Conservation (phyloP, 768 basidiomycete genomes). For the Hygrocybe punicea region DNA sequence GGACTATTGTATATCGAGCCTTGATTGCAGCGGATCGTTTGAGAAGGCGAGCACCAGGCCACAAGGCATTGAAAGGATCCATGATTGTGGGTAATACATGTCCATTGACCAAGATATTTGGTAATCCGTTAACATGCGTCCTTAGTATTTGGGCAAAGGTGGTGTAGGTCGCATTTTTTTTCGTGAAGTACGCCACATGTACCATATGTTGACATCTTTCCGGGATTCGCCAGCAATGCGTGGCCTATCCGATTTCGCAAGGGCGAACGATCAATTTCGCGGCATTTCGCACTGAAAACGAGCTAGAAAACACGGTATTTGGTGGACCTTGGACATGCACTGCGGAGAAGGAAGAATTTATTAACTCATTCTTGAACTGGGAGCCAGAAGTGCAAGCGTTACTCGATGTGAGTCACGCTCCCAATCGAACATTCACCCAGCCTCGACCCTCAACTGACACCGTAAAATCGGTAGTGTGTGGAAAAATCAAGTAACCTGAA, state of each 20-base stretch:
- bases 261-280: slow-evolving; percentile 62
- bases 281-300: slow-evolving; percentile 49
- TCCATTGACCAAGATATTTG: background rate
- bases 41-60: slow-evolving; percentile 41
- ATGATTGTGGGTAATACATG: slow-evolving; percentile 40
- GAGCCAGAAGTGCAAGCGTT: slow-evolving; percentile 59
- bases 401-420: slow-evolving; percentile 42
- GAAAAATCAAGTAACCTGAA: slow-evolving; percentile 47
- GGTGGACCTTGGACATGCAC: slow-evolving; percentile 52
- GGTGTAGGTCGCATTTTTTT: too few species aligned
- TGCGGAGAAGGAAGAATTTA: slow-evolving; percentile 44
- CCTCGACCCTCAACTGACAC: slow-evolving; percentile 2
- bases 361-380: slow-evolving; percentile 46
- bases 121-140: background rate
- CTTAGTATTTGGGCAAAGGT: slow-evolving; percentile 56
- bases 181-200: slow-evolving; percentile 20
- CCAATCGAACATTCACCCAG: background rate
- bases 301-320: slow-evolving; percentile 50
- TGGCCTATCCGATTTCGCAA: slow-evolving; percentile 59
- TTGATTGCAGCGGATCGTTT: slow-evolving; percentile 54
- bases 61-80: slow-evolving; percentile 46
- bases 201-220: background rate
- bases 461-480: slow-evolving; percentile 42
- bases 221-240: slow-evolving; percentile 49
- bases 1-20: slow-evolving; percentile 55